Evolutionary conservation across 768 basidiomycete genomes (phyloP).

Genomic region (Multifurca ochricompacta): DNA sequence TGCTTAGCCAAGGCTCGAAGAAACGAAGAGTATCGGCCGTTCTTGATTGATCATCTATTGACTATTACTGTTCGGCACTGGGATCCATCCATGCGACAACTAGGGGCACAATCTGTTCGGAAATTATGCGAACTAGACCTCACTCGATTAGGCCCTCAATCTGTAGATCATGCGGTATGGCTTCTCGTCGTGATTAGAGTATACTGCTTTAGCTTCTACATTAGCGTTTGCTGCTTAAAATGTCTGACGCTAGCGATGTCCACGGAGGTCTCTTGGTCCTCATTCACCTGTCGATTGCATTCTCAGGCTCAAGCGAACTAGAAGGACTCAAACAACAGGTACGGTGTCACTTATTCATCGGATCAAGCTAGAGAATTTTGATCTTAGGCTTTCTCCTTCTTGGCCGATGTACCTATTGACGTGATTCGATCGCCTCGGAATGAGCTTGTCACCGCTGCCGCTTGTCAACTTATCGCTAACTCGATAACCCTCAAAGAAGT

Average conservation of each 20-base stretch:
- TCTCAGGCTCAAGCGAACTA: conserved; percentile 27
- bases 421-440: conserved; percentile 57
- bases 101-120: conserved; percentile 70
- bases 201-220: not conserved
- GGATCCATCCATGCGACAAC: conserved; percentile 72
- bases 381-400: conserved; percentile 55
- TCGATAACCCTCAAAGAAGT: conserved; percentile 55
- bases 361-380: conserved; percentile 27
- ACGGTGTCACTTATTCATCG: conserved; percentile 5
- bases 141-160: conserved; percentile 40
- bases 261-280: conserved; percentile 79
- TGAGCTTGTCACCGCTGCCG: conserved; percentile 61
- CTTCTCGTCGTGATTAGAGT: conserved; percentile 17
- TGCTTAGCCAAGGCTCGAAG: conserved; percentile 34
- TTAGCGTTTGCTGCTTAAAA: conserved; percentile 51
- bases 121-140: conserved; percentile 59
- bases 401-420: conserved; percentile 50
- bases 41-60: conserved; percentile 65
- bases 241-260: conserved; percentile 59
- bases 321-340: conserved; percentile 37
- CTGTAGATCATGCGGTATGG: conserved; percentile 47
- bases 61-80: conserved; percentile 78
- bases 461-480: conserved; percentile 61
- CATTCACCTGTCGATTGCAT: conserved; percentile 63
- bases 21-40: conserved; percentile 64